A percentile compares a stretch with the other conserved stretches of the same genome.
These are phyloP conservation scores for Aspergillus biplanus DNA, from an alignment of 495 filamentous ascomycete species.

Conservation along the genomic window DNA sequence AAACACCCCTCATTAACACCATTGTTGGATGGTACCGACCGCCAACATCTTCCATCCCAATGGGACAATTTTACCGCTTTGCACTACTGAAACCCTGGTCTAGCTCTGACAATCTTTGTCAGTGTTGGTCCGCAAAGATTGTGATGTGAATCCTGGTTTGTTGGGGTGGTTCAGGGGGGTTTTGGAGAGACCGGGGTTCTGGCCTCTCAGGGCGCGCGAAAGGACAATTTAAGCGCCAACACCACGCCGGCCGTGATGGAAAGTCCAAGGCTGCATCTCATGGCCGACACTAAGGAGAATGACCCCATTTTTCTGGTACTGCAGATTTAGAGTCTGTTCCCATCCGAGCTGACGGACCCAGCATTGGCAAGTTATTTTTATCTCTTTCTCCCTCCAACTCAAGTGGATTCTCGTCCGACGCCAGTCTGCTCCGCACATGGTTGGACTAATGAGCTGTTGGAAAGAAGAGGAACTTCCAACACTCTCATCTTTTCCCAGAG, in stretches of 20 bases:
- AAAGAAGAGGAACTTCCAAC: constrained; percentile 35
- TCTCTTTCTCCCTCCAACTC: constrained; percentile 15
- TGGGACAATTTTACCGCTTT: constrained; percentile 14
- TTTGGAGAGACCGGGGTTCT: constrained; percentile 6
- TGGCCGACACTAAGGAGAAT: neutral
- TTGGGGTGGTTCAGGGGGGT: neutral
- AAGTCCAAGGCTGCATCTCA: constrained; percentile 23
- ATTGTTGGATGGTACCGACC: neutral
- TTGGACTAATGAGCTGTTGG: constrained; percentile 29
- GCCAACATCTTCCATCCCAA: constrained; percentile 2
- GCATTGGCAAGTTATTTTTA: constrained; percentile 33
- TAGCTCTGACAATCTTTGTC: constrained; percentile 9
- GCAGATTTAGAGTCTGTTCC: neutral
- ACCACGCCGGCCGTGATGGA: constrained; percentile 31
- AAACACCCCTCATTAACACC: neutral
- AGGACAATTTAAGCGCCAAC: constrained; percentile 22
- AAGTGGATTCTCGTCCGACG: constrained; percentile 21
- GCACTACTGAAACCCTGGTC: constrained; percentile 10
- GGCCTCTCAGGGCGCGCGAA: constrained; percentile 23
- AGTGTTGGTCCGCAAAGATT: constrained; percentile 9
- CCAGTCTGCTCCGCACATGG: constrained; percentile 28
- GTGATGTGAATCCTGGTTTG: constrained; percentile 25
- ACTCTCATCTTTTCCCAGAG: constrained; percentile 20
- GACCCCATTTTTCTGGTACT: constrained; percentile 5
- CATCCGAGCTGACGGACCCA: constrained; percentile 15